A percentile compares a stretch with the other conserved stretches of the same genome.
These are phyloP conservation scores for Kodamaea kaohsiungensis DNA, from an alignment of 805 yeast species.

Conservation along the genomic window DNA sequence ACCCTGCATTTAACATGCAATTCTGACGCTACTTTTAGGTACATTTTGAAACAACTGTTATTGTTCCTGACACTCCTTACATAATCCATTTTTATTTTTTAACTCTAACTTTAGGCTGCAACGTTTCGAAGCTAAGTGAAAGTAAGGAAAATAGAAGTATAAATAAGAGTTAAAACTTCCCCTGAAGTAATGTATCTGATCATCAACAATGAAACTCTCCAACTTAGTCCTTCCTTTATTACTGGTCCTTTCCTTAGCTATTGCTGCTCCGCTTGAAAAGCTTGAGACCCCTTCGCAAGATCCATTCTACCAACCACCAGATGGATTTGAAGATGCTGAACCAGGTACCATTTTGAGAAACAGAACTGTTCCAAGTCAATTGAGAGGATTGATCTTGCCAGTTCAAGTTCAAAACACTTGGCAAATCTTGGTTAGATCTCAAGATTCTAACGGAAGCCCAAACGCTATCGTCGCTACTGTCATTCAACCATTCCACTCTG, in stretches of 20 bases:
- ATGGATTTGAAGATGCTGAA: constrained; percentile 19
- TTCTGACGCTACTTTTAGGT: neutral
- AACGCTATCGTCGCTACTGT: constrained; percentile 24
- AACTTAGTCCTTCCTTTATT: neutral
- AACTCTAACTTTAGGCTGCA: neutral
- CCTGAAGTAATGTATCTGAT: neutral
- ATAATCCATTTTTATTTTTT: neutral
- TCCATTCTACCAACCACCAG: constrained; percentile 25
- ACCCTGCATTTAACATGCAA: neutral
- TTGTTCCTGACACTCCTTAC: neutral
- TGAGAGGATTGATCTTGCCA: constrained; percentile 19
- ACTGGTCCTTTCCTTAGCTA: neutral
- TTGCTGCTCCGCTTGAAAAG: neutral
- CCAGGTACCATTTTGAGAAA: constrained; percentile 26
- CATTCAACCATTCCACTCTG: constrained; percentile 25
- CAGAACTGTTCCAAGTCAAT: constrained; percentile 20
- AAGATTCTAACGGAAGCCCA: constrained; percentile 20
- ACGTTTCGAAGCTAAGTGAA: neutral
- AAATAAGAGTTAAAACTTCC: neutral
- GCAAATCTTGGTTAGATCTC: constrained; percentile 27
- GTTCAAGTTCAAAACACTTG: constrained; percentile 18
- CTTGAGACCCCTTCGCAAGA: constrained; percentile 17
- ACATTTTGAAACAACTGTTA: neutral
- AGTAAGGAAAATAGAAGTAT: neutral
- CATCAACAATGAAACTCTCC: neutral